These are phyloP conservation scores for Centella asiatica DNA, from an alignment of 129 eudicot species.

Conservation along the genomic window DNA sequence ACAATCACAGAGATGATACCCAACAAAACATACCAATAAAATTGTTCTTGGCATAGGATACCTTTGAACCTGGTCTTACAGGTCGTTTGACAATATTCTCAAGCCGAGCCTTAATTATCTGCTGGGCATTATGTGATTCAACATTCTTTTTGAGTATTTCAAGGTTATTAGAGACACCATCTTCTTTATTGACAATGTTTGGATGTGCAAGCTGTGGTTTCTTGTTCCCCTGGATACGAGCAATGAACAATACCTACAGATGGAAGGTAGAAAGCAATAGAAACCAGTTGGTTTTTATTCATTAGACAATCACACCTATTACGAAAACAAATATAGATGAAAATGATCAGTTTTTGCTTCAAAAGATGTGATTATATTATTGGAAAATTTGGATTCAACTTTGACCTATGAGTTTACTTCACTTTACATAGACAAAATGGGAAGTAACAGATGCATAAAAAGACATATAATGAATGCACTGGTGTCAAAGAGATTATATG, in stretches of 20 bases:
- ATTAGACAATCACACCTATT: slow-evolving; percentile 1
- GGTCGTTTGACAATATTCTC: slow-evolving; percentile 67
- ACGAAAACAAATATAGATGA: not conserved
- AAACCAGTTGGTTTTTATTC: too few species aligned
- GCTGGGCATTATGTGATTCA: slow-evolving; percentile 34
- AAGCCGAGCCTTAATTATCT: slow-evolving; percentile 43
- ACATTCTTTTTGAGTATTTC: slow-evolving; percentile 33
- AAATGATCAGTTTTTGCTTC: not conserved
- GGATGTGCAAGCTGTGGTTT: slow-evolving; percentile 48
- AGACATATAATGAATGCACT: not conserved
- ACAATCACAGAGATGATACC: not conserved
- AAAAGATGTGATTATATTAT: not conserved
- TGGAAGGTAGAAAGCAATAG: slow-evolving; percentile 4
- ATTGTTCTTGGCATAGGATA: slow-evolving; percentile 7
- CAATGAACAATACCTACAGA: slow-evolving; percentile 68
- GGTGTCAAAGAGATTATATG: not conserved
- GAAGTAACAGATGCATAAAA: not conserved
- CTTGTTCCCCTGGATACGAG: slow-evolving; percentile 63
- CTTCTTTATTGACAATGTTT: slow-evolving; percentile 32
- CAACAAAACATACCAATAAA: slow-evolving; percentile 10
- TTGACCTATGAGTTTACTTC: not conserved
- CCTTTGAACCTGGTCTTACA: slow-evolving; percentile 72
- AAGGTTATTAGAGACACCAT: slow-evolving; percentile 21
- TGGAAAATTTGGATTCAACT: not conserved
- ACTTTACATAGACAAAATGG: not conserved